Base-by-base conservation (phyloP, 2,329 filamentous ascomycete species). In the Alternaria tenuissima region DNA sequence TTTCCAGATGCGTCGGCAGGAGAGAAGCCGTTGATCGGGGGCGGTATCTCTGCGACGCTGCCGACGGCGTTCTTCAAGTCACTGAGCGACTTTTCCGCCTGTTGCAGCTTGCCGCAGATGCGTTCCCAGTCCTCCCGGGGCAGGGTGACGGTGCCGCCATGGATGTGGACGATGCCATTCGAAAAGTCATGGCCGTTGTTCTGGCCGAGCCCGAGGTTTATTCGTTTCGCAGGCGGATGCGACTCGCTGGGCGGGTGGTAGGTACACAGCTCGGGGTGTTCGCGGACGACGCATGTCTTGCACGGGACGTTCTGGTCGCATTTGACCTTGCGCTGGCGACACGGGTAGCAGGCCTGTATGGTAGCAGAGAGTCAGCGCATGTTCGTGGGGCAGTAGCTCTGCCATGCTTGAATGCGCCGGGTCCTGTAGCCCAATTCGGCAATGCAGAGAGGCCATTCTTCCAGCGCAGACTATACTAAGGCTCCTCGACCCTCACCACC, bases 191-290 rank as follows among this genome's bases (percentile, higher is more conserved):
- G 73, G 14, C 74, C 75, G 53, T 76, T 57, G 11, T 46, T 77
- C 63, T 76, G 73, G 7, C 70, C 75, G 20, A 76, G 48, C 43
- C 67, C 70, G 59, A 75, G 70, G 66, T 66, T 74, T 12, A 78
- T 67, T 16, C 77, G 75, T 65, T 80, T 80, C 41, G 78, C 77
- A 6, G 78, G 77, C 38, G 77, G 78, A 54, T 80, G 77, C 54
- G 72, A 70, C 64, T 80, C 78, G 67, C 71, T 76, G 12, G 78
- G 78, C 6, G 78, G 78, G 60, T 79, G 78, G 64, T 79, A 80
- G 52, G 76, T 80, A 69, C 82, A 84, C 44, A 84, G 73, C 64
- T 84, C 82, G n/a, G 82, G 81, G 57, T 84, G 82, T 61, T 84
- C 82, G 63, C 82, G 74, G 61, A 82, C 82, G 57, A 83, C 78